Percentiles rank a stretch among this genome's conserved stretches.
phyloP scores from a whole-genome alignment of 768 basidiomycete species.

The Paxillus ammoniavirescens region DNA sequence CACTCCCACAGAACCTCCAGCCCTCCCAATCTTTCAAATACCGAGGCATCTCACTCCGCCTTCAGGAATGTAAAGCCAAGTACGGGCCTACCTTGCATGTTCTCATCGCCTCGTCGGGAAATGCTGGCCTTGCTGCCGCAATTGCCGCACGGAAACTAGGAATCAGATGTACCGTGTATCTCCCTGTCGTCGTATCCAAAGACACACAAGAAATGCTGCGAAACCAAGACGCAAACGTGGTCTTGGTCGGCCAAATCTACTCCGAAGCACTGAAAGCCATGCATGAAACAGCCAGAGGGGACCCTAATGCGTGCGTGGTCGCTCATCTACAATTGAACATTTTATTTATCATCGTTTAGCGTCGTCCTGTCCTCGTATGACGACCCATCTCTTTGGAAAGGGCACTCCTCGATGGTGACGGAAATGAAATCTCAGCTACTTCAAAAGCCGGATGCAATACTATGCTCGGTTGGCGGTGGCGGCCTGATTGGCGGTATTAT shows the following conservation, averaged over 20 bases:
- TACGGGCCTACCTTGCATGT: conserved; percentile 57
- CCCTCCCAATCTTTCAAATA: conserved; percentile 77
- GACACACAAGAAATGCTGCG: conserved; percentile 50
- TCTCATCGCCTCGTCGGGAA: conserved; percentile 75
- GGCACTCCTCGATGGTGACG: conserved; percentile 69
- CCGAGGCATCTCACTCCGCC: conserved; percentile 65
- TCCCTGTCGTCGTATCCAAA: conserved; percentile 53
- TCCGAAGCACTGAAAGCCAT: conserved; percentile 56
- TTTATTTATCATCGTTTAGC: conserved; percentile 31
- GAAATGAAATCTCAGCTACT: conserved; percentile 60
- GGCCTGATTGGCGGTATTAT: conserved; percentile 72
- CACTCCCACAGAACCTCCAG: conserved; percentile 57
- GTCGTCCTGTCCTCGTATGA: conserved; percentile 74
- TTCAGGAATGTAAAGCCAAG: conserved; percentile 46
- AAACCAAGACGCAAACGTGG: conserved; percentile 54
- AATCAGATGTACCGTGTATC: conserved; percentile 64
- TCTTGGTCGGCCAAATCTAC: conserved; percentile 58
- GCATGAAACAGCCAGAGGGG: conserved; percentile 39
- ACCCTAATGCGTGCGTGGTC: conserved; percentile 52
- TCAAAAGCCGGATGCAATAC: conserved; percentile 62
- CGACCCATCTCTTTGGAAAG: conserved; percentile 67
- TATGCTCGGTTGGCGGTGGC: conserved; percentile 77
- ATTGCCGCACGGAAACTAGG: conserved; percentile 54
- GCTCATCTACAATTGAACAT: neutral
- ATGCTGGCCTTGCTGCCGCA: conserved; percentile 74